Conservation (phyloP, 164 flowering plant species). For the Hamamelis virginiana region DNA sequence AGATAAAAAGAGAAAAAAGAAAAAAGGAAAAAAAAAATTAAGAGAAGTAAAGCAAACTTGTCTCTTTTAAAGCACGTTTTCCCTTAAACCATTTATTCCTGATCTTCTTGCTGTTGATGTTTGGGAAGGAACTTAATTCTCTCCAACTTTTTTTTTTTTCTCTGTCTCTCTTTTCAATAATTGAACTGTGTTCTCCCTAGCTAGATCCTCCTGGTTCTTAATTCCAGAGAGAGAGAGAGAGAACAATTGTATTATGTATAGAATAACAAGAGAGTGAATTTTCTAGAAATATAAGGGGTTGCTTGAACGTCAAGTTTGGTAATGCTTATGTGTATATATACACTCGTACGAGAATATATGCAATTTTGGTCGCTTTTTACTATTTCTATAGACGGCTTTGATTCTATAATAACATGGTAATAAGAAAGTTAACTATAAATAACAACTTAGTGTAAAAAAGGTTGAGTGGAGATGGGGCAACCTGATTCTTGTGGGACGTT, state of each 20-base stretch:
- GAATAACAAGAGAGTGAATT: constrained; percentile 1
- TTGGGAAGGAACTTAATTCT: constrained; percentile 16
- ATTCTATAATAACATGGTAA: constrained; percentile 1
- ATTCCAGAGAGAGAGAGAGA: constrained; percentile 15
- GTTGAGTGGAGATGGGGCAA: constrained; percentile 68
- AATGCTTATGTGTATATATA: constrained; percentile 20
- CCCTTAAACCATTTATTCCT: too few relatives aligned
- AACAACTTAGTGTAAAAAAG: constrained; percentile 6
- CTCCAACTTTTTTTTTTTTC: background rate
- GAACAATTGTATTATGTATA: background rate
- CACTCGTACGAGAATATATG: constrained; percentile 15
- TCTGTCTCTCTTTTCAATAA: background rate
- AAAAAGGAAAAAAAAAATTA: constrained; percentile 1
- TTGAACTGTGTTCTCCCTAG: background rate
- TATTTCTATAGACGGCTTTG: constrained; percentile 6
- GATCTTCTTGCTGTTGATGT: constrained; percentile 9
- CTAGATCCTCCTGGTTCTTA: too few relatives aligned
- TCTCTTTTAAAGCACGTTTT: constrained; percentile 20
- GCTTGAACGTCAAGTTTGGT: constrained; percentile 62
- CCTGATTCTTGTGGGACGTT: constrained; percentile 40
- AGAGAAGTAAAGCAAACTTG: constrained; percentile 13
- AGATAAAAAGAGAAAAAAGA: background rate
- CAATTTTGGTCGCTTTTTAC: constrained; percentile 11
- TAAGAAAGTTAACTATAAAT: background rate
- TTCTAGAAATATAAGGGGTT: constrained; percentile 31